These are phyloP conservation scores for Truncatella angustata DNA, from an alignment of 2,329 filamentous ascomycete genomes.

Conservation along the genomic window DNA sequence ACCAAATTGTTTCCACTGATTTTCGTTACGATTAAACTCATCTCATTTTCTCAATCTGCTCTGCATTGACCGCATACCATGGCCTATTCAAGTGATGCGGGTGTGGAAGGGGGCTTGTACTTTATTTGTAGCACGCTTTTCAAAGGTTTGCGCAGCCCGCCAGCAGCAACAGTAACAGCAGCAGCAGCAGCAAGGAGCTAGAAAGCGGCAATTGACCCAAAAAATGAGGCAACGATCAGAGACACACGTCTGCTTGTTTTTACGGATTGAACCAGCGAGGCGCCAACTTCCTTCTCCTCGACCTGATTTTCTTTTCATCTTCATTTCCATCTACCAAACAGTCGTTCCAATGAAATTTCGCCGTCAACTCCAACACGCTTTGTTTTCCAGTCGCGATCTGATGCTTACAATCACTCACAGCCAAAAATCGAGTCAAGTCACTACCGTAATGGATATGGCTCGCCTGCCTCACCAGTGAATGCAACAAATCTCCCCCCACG, in stretches of 20 bases:
- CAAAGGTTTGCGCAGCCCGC: too few species aligned
- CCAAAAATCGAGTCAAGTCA: conserved; percentile 34
- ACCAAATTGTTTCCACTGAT: too few species aligned
- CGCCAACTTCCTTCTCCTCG: not conserved
- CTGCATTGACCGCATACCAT: too few species aligned
- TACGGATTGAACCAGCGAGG: not conserved
- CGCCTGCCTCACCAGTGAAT: conserved; percentile 25
- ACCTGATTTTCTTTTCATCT: not conserved
- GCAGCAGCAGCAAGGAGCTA: not conserved
- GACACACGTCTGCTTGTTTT: not conserved
- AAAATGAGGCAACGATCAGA: conserved; percentile 1
- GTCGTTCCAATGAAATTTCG: not conserved
- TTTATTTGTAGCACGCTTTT: too few species aligned
- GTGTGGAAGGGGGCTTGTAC: too few species aligned
- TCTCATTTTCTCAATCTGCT: too few species aligned
- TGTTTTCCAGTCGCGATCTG: conserved; percentile 41
- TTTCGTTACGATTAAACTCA: too few species aligned
- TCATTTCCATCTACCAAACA: not conserved
- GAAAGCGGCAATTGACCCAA: not conserved
- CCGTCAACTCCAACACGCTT: conserved; percentile 1
- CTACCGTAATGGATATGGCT: conserved; percentile 31
- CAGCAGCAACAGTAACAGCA: too few species aligned
- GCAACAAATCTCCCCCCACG: conserved; percentile 25
- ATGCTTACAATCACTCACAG: conserved; percentile 48
- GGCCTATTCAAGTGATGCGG: too few species aligned